phyloP scores from a whole-genome alignment of 1,139 yeast species.

The Pichia sp. region DNA sequence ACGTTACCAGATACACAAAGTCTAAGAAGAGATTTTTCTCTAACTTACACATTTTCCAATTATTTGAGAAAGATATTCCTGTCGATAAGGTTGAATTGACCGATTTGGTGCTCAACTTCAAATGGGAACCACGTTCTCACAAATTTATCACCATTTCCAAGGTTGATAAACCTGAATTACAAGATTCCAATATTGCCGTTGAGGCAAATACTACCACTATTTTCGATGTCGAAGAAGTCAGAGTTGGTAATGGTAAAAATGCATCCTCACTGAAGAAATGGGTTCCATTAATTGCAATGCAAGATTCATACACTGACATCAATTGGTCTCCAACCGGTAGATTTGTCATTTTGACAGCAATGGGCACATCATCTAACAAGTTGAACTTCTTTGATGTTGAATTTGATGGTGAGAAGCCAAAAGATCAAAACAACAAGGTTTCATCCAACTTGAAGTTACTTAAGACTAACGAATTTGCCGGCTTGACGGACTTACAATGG shows the following conservation, averaged over 20 bases:
- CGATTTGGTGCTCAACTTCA: slow-evolving; percentile 81
- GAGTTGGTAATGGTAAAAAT: slow-evolving; percentile 25
- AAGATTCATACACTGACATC: slow-evolving; percentile 49
- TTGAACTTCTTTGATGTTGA: slow-evolving; percentile 84
- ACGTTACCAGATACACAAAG: slow-evolving; percentile 95
- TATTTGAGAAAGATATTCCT: slow-evolving; percentile 85
- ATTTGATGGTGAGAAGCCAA: slow-evolving; percentile 53
- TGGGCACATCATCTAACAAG: slow-evolving; percentile 48
- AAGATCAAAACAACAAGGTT: slow-evolving; percentile 36
- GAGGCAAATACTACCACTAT: slow-evolving; percentile 70
- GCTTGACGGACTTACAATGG: slow-evolving; percentile 86
- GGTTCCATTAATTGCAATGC: slow-evolving; percentile 48
- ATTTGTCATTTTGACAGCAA: slow-evolving; percentile 71
- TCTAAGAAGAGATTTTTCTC: slow-evolving; percentile 89
- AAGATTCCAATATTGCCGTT: slow-evolving; percentile 58
- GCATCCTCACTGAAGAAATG: slow-evolving; percentile 41
- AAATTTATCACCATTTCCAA: slow-evolving; percentile 74
- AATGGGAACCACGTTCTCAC: slow-evolving; percentile 94
- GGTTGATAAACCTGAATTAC: slow-evolving; percentile 37
- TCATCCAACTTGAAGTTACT: slow-evolving; percentile 57
- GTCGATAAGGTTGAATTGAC: slow-evolving; percentile 91
- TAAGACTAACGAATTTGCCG: slow-evolving; percentile 59
- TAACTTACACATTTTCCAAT: slow-evolving; percentile 85
- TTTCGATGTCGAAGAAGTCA: slow-evolving; percentile 66
- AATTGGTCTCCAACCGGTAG: slow-evolving; percentile 94